These are phyloP conservation scores for Ceratorhiza oryzae-sativae DNA, from an alignment of 1,284 basidiomycete species.

Conservation along the genomic window DNA sequence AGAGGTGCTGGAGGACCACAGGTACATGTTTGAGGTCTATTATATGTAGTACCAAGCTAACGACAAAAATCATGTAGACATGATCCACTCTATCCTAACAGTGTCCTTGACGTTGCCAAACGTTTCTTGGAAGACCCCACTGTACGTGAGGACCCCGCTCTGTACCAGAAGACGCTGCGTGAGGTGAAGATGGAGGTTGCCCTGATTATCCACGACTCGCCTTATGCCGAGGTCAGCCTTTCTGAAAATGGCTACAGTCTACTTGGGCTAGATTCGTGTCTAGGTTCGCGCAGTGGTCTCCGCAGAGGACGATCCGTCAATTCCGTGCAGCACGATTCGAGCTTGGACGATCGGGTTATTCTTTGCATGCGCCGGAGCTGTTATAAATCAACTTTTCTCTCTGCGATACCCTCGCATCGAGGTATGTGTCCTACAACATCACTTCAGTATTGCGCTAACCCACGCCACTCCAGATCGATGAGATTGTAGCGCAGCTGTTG, in stretches of 20 bases:
- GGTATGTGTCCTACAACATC: constrained; percentile 45
- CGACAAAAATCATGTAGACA: not conserved
- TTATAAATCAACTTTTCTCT: constrained; percentile 57
- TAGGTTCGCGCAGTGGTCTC: constrained; percentile 51
- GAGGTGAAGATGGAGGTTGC: constrained; percentile 50
- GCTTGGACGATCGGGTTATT: constrained; percentile 64
- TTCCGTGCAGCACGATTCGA: constrained; percentile 60
- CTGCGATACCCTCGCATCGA: constrained; percentile 54
- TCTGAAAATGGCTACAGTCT: not conserved
- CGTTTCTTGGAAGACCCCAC: constrained; percentile 10
- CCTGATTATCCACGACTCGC: constrained; percentile 48
- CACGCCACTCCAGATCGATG: constrained; percentile 14
- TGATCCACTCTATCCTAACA: not conserved
- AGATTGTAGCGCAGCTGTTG: constrained; percentile 45
- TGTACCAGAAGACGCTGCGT: not conserved
- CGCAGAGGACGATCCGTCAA: constrained; percentile 47
- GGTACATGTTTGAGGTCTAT: not conserved
- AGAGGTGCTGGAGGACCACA: constrained; percentile 22
- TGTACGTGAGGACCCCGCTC: not conserved
- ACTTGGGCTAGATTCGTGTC: not conserved
- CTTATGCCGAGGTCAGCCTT: constrained; percentile 46
- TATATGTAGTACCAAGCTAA: not conserved
- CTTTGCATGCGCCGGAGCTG: constrained; percentile 50
- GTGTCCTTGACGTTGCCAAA: constrained; percentile 9
- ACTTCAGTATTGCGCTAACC: not conserved